These are phyloP conservation scores for Lactarius akahatsu DNA, from an alignment of 768 basidiomycete genomes.

Conservation along the genomic window DNA sequence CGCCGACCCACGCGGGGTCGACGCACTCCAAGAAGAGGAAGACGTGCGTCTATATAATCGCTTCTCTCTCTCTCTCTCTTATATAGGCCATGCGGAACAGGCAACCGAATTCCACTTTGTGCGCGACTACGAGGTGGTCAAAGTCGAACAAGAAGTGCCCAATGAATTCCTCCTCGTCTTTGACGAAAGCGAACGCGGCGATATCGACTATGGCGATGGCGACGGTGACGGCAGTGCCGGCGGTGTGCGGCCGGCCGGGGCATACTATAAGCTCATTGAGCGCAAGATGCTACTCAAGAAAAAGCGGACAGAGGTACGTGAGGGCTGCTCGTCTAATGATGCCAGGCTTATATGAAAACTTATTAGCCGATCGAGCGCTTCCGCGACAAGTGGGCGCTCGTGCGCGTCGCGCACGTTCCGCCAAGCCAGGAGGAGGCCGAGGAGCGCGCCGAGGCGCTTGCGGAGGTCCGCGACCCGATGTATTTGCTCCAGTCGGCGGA, in stretches of 20 bases:
- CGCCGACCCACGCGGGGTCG: slow-evolving; percentile 39
- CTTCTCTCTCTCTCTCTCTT: background rate
- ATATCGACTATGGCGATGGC: slow-evolving; percentile 35
- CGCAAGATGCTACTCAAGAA: slow-evolving; percentile 87
- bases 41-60: slow-evolving; percentile 43
- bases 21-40: slow-evolving; percentile 50
- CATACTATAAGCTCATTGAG: slow-evolving; percentile 87
- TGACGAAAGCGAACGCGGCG: slow-evolving; percentile 50
- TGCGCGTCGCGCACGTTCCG: slow-evolving; percentile 66
- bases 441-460: slow-evolving; percentile 74
- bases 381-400: slow-evolving; percentile 79
- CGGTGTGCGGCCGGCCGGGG: slow-evolving; percentile 48
- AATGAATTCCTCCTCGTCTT: slow-evolving; percentile 81
- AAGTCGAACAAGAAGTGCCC: slow-evolving; percentile 81
- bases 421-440: slow-evolving; percentile 74
- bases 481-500: slow-evolving; percentile 49
- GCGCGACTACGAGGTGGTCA: slow-evolving; percentile 85
- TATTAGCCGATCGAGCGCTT: slow-evolving; percentile 66
- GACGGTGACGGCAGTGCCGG: slow-evolving; percentile 28
- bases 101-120: slow-evolving; percentile 72
- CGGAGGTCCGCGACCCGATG: slow-evolving; percentile 72
- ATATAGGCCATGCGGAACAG: slow-evolving; percentile 36
- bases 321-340: background rate
- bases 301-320: slow-evolving; percentile 71
- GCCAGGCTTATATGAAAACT: slow-evolving; percentile 2